Percentiles rank a stretch among this genome's conserved stretches.
These are phyloP conservation scores for Rhododendron williamsianum DNA, from an alignment of 148 eudicot species.

Conservation along the genomic window DNA sequence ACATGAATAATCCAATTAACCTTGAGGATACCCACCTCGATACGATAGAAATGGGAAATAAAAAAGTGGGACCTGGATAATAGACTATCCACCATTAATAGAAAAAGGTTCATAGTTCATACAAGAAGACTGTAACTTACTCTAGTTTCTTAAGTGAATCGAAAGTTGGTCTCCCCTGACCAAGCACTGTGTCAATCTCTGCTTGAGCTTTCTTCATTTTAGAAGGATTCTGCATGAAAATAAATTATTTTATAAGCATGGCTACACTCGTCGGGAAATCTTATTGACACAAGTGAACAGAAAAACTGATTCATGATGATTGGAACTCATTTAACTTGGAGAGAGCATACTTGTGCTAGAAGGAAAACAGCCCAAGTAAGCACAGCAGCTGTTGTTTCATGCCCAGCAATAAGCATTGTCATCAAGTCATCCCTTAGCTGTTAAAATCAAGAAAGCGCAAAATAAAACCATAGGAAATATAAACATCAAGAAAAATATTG, in stretches of 20 bases:
- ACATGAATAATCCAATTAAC: background rate
- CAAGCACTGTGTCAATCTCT: slow-evolving; percentile 79
- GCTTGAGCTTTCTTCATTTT: slow-evolving; percentile 76
- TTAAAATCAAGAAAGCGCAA: slow-evolving; percentile 18
- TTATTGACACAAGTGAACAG: background rate
- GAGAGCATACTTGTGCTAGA: slow-evolving; percentile 64
- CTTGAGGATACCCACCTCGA: background rate
- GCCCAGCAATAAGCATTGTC: slow-evolving; percentile 99
- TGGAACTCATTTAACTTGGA: background rate
- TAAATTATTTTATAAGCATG: slow-evolving; percentile 12
- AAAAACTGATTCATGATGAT: background rate
- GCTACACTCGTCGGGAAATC: background rate
- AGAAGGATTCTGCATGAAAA: slow-evolving; percentile 59
- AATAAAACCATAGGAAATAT: background rate
- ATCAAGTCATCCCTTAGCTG: slow-evolving; percentile 98
- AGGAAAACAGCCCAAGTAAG: slow-evolving; percentile 96
- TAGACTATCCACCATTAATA: slow-evolving; percentile 4
- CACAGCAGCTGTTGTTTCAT: slow-evolving; percentile 97
- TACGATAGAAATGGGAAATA: no score
- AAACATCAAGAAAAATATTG: background rate
- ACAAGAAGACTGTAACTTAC: slow-evolving; percentile 31
- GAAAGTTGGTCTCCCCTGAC: slow-evolving; percentile 55
- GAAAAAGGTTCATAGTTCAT: background rate
- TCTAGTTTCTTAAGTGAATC: slow-evolving; percentile 75
- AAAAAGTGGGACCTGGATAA: background rate